These are phyloP conservation scores for Blepharisma undulans DNA, from an alignment of 169 alveolate species.

Conservation along the genomic window DNA sequence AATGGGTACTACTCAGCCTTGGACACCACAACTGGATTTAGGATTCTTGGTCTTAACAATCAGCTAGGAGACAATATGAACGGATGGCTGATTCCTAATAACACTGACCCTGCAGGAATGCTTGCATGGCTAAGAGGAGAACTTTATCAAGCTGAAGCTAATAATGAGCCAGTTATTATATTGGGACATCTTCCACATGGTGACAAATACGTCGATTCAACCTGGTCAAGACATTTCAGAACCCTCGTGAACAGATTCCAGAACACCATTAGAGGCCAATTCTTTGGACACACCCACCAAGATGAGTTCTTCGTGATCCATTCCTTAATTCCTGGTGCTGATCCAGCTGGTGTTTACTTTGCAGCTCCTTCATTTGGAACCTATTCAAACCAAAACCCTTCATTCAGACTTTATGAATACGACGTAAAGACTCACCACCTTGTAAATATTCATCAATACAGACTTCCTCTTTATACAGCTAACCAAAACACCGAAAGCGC, in stretches of 20 bases:
- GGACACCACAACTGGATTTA: not conserved
- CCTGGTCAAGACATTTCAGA: not conserved
- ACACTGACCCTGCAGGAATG: not conserved
- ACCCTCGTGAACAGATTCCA: slow-evolving; percentile 6
- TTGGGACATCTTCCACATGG: slow-evolving; percentile 9
- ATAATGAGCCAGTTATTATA: not conserved
- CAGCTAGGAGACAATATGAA: not conserved
- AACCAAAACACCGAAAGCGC: not conserved
- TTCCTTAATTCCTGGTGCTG: slow-evolving; percentile 8
- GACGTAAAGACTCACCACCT: slow-evolving; percentile 52
- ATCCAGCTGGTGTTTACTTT: slow-evolving; percentile 16
- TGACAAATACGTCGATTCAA: not conserved
- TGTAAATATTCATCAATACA: not conserved
- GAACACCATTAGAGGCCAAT: slow-evolving; percentile 10
- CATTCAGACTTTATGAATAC: slow-evolving; percentile 60
- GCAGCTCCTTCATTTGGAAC: slow-evolving; percentile 5
- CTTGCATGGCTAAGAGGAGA: slow-evolving; percentile 2
- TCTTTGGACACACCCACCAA: slow-evolving; percentile 23
- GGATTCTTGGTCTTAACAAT: not conserved
- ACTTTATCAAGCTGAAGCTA: not conserved
- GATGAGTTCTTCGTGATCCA: slow-evolving; percentile 8
- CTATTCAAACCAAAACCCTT: slow-evolving; percentile 48
- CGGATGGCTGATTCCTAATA: not conserved
- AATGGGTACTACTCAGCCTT: slow-evolving; percentile 3
- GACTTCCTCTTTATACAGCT: not conserved